These are phyloP conservation scores for Solanum hybrid DNA, from an alignment of 305 asterid species.

Conservation along the genomic window DNA sequence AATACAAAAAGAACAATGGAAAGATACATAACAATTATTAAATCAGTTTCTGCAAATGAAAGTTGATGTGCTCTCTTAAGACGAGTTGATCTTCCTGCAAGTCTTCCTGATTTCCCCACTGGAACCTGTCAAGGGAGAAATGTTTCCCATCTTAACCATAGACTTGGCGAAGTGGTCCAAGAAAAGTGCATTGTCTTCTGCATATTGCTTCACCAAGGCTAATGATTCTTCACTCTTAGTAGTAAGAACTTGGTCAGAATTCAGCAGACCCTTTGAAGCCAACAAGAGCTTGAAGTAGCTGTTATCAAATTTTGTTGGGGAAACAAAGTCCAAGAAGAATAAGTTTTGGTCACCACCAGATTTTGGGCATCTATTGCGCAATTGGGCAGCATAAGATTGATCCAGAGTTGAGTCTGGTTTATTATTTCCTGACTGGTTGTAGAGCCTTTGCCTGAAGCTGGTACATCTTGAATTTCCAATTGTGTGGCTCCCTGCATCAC, in stretches of 20 bases:
- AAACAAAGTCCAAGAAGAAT: slow-evolving; percentile 42
- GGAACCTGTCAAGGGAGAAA: slow-evolving; percentile 65
- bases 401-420: slow-evolving; percentile 54
- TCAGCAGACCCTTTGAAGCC: slow-evolving; percentile 66
- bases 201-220: slow-evolving; percentile 62
- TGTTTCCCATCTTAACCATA: slow-evolving; percentile 78
- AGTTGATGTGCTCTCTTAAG: not conserved
- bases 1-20: no score
- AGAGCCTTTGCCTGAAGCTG: slow-evolving; percentile 87
- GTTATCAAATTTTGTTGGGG: slow-evolving; percentile 66
- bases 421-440: slow-evolving; percentile 64
- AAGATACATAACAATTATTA: no score
- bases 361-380: slow-evolving; percentile 57
- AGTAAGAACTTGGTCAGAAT: slow-evolving; percentile 66
- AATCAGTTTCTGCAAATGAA: not conserved
- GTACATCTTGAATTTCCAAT: slow-evolving; percentile 73
- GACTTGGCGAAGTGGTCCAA: slow-evolving; percentile 70
- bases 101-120: slow-evolving; percentile 65
- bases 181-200: slow-evolving; percentile 42
- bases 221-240: slow-evolving; percentile 48
- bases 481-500: slow-evolving; percentile 74
- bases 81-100: slow-evolving; percentile 58
- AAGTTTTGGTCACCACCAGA: slow-evolving; percentile 86
- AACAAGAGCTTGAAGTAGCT: slow-evolving; percentile 69
- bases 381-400: slow-evolving; percentile 40